A percentile compares a stretch with the other conserved stretches of the same genome.
Conservation (phyloP, 257 asterid genomes). For the Pogostemon cablin region DNA sequence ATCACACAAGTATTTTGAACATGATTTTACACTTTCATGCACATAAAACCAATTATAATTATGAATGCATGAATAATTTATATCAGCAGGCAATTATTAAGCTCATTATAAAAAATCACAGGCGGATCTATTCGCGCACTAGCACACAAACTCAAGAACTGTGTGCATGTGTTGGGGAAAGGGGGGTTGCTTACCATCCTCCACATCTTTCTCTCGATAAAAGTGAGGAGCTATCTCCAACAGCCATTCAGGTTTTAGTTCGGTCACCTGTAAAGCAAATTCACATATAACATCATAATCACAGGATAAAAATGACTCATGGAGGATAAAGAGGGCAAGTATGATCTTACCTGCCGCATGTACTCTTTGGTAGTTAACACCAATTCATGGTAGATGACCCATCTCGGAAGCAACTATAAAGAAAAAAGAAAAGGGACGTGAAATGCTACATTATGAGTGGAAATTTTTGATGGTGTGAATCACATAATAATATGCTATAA, state of each 20-base stretch:
- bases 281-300: slow-evolving; percentile 27
- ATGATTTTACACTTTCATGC: background rate
- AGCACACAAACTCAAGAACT: background rate
- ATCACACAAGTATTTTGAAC: no score
- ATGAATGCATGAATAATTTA: background rate
- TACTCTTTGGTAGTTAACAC: slow-evolving; percentile 92
- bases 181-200: slow-evolving; percentile 56
- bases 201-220: slow-evolving; percentile 83
- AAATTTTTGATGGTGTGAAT: background rate
- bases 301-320: background rate
- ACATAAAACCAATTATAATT: background rate
- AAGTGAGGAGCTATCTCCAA: slow-evolving; percentile 93
- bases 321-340: slow-evolving; percentile 8
- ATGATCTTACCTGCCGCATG: slow-evolving; percentile 70
- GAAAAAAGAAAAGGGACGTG: background rate
- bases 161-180: background rate
- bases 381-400: slow-evolving; percentile 90
- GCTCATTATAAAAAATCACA: background rate
- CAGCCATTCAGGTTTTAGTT: slow-evolving; percentile 91
- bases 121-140: background rate
- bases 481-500: background rate
- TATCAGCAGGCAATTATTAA: background rate
- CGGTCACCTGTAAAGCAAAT: slow-evolving; percentile 59
- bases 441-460: background rate
- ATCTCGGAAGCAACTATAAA: slow-evolving; percentile 76